Evolutionary conservation across 179 eudicot genomes (phyloP).

Genomic region (Vitellaria paradoxa): DNA sequence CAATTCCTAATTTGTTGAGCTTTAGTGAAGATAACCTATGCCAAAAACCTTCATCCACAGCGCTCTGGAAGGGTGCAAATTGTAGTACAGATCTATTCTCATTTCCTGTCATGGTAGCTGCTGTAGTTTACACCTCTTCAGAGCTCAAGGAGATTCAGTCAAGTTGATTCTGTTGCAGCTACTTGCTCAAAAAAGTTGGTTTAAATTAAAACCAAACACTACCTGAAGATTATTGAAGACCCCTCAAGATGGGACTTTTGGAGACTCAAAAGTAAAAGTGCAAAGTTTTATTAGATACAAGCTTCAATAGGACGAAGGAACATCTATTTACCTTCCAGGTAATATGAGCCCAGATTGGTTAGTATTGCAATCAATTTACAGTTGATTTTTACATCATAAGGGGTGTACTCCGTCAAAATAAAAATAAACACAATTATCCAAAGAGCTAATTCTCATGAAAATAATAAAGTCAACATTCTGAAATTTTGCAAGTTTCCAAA

Average conservation of each 20-base stretch:
- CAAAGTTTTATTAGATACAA: neutral
- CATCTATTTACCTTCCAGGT: neutral
- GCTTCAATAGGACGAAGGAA: neutral
- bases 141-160: slow-evolving; percentile 1
- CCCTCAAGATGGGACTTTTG: neutral
- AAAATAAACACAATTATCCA: neutral
- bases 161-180: neutral
- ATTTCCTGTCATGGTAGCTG: slow-evolving; percentile 27
- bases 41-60: slow-evolving; percentile 92
- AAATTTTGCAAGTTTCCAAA: neutral
- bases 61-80: slow-evolving; percentile 69
- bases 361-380: neutral
- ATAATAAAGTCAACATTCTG: neutral
- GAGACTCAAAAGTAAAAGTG: neutral
- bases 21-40: slow-evolving; percentile 80
- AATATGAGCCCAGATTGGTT: neutral
- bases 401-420: neutral
- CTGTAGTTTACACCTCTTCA: neutral
- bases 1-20: slow-evolving; percentile 78
- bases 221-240: neutral
- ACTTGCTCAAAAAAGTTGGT: neutral
- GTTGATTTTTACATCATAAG: neutral
- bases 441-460: neutral
- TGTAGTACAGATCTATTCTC: slow-evolving; percentile 37
- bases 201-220: slow-evolving; percentile 6